Evolutionary conservation across 1,139 yeast species (phyloP), one percentile per base, ranked within the genome.

Genomic region (Magnusiomyces ingens): DNA sequence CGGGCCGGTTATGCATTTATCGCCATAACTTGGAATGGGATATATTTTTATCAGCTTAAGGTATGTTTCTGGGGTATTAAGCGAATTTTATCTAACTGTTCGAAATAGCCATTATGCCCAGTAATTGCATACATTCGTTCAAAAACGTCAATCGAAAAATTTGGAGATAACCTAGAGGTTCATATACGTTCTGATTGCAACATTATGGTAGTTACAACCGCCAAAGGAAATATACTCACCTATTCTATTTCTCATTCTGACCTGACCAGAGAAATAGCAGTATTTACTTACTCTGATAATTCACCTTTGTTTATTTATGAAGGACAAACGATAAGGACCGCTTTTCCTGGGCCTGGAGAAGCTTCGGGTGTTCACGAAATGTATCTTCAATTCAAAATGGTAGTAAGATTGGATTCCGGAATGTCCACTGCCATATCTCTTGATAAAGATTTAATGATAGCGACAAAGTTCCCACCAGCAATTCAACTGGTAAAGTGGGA

Each of bases 331-430:
- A 51, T 57, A 15, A 56, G 60, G 6, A 58, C 60, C 15, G 58
- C 63, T 17, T 59, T 63, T 17, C 72, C 73, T 1, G 76, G 75
- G 1, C 72, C 74, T 0, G 75, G 75, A 6, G 75, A 72, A 54
- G 70, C 69, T 2, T 58, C 66, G 19, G 75, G 75, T 2, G 69
- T 70, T 2, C 64, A 70, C 2, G 73, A 70, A 49, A 57, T 71
- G 32, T 59, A 59, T 43, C 54, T 72, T 18, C 59, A 64, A 45
- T 64, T 61, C 45, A 51, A 60, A 40, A 59, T 62, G 62, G 62
- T 63, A 12, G 58, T 67, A 5, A 59, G 60, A 35, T 62, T 68
- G 3, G 69, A 66, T 36, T 64, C 70, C 3, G 70, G 66, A 1
- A 60, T 68, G 11, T 60, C 62, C 21, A 58, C 59, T 22, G 65